Conservation (phyloP, 306 rosid species). For the Casuarina cunninghamiana region DNA sequence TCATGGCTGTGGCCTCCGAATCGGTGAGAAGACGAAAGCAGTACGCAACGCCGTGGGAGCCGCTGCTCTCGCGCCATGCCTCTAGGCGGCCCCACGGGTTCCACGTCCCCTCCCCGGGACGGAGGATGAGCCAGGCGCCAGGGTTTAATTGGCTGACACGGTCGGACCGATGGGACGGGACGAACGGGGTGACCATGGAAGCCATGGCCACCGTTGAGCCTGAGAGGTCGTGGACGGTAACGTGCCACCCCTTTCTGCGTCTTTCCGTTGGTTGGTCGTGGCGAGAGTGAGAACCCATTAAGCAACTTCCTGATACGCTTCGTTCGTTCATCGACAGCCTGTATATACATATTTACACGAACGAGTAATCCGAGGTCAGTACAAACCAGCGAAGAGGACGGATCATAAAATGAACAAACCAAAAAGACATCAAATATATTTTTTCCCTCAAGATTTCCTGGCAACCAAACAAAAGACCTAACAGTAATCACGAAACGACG, state of each 20-base stretch:
- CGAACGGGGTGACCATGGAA: slow-evolving; percentile 74
- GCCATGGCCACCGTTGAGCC: slow-evolving; percentile 73
- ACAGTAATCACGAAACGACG: neutral
- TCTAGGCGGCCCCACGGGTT: slow-evolving; percentile 73
- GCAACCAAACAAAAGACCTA: no score
- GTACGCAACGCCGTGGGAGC: slow-evolving; percentile 57
- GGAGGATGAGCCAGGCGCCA: slow-evolving; percentile 71
- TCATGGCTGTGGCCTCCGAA: slow-evolving; percentile 50
- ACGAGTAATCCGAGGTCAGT: no score
- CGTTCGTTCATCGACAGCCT: slow-evolving; percentile 21
- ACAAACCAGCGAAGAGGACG: no score
- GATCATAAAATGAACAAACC: no score
- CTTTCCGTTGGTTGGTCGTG: slow-evolving; percentile 56
- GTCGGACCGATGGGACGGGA: slow-evolving; percentile 63
- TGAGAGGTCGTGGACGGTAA: slow-evolving; percentile 67
- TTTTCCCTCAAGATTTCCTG: no score
- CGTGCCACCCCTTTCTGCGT: slow-evolving; percentile 71
- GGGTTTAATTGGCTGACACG: slow-evolving; percentile 69
- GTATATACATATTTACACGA: neutral
- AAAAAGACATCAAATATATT: no score
- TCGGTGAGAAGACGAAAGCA: slow-evolving; percentile 47
- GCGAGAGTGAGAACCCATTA: slow-evolving; percentile 41
- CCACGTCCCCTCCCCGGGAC: slow-evolving; percentile 64
- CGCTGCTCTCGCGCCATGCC: slow-evolving; percentile 72
- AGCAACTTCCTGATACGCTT: slow-evolving; percentile 51